These are phyloP conservation scores for Oidium heveae DNA, from an alignment of 2,329 filamentous ascomycete species.

Conservation along the genomic window DNA sequence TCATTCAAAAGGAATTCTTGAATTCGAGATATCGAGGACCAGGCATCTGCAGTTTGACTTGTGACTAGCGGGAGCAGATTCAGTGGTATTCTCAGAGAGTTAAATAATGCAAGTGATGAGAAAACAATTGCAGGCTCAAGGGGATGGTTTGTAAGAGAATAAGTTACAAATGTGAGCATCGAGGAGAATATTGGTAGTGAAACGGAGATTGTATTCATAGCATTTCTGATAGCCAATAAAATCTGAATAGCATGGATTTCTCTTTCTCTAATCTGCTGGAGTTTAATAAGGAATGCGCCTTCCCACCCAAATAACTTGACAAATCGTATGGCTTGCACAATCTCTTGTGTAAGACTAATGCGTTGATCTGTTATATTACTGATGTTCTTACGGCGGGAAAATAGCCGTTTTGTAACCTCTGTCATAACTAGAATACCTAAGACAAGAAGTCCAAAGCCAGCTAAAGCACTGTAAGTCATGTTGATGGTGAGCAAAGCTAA, in stretches of 20 bases:
- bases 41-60: slow-evolving; percentile 73
- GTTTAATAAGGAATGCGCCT: slow-evolving; percentile 52
- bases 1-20: slow-evolving; percentile 73
- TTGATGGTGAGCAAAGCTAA: slow-evolving; percentile 65
- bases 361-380: slow-evolving; percentile 88
- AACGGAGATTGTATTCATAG: slow-evolving; percentile 38
- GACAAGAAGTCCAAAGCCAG: slow-evolving; percentile 64
- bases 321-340: slow-evolving; percentile 71
- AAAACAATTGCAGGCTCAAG: slow-evolving; percentile 62
- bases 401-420: slow-evolving; percentile 49
- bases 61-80: slow-evolving; percentile 75
- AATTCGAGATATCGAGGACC: slow-evolving; percentile 60
- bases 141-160: slow-evolving; percentile 36
- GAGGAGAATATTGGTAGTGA: slow-evolving; percentile 61
- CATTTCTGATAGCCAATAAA: slow-evolving; percentile 45
- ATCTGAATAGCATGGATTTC: slow-evolving; percentile 73
- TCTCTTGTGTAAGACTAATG: slow-evolving; percentile 78
- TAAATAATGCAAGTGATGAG: slow-evolving; percentile 84
- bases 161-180: slow-evolving; percentile 84
- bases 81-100: slow-evolving; percentile 67
- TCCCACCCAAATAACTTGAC: slow-evolving; percentile 98
- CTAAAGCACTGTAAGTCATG: slow-evolving; percentile 66
- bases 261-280: slow-evolving; percentile 44
- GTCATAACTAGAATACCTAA: slow-evolving; percentile 57
- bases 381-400: slow-evolving; percentile 50